Percentiles rank a stretch among this genome's conserved stretches.
These are phyloP conservation scores for Entomortierella parvispora DNA, from an alignment of 192 early-diverging fungal species.

Conservation along the genomic window DNA sequence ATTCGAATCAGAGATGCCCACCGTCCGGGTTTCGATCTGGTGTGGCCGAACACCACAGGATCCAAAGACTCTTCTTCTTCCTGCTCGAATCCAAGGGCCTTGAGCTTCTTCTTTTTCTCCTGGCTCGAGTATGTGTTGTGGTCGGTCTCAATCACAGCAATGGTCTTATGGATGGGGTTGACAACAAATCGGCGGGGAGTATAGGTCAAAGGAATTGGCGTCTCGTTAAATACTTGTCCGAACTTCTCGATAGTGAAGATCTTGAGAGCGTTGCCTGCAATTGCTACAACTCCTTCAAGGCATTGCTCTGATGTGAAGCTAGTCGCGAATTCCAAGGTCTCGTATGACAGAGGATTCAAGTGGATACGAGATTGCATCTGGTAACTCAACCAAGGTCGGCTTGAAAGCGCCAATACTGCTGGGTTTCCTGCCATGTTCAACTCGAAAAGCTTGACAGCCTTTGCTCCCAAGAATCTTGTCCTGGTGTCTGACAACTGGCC, in stretches of 20 bases:
- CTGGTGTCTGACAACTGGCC: conserved; percentile 87
- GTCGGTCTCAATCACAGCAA: conserved; percentile 92
- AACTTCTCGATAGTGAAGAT: conserved; percentile 90
- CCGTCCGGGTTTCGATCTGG: conserved; percentile 71
- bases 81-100: conserved; percentile 43
- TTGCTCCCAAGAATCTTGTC: conserved; percentile 85
- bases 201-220: conserved; percentile 81
- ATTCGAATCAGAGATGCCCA: conserved; percentile 92
- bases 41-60: conserved; percentile 77
- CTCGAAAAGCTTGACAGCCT: conserved; percentile 83
- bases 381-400: conserved; percentile 91
- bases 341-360: conserved; percentile 88
- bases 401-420: conserved; percentile 85
- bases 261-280: conserved; percentile 84
- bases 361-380: conserved; percentile 76
- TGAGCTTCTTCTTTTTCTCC: conserved; percentile 68
- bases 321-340: conserved; percentile 84
- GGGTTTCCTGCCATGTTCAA: conserved; percentile 72
- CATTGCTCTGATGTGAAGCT: conserved; percentile 88
- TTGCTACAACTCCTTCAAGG: conserved; percentile 88
- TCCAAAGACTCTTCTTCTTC: conserved; percentile 67
- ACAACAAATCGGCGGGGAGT: conserved; percentile 89
- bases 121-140: conserved; percentile 75
- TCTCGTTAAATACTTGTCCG: conserved; percentile 86
- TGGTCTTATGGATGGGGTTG: conserved; percentile 78